These are phyloP conservation scores for Arachnomyces sp. DNA, from an alignment of 2,329 filamentous ascomycete species.

Conservation along the genomic window DNA sequence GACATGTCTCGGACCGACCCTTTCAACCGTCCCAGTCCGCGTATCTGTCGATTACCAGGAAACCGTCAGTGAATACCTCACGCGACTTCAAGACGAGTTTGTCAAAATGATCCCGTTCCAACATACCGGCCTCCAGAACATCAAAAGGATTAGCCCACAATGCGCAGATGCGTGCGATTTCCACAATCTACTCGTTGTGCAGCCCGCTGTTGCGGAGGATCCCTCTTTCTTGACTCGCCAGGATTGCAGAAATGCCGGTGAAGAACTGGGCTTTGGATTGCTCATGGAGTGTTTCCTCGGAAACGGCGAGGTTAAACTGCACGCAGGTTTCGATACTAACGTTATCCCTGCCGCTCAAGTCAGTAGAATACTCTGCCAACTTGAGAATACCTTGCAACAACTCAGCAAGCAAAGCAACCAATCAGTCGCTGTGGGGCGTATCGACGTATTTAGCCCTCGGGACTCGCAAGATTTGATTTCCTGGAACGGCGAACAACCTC, in stretches of 20 bases:
- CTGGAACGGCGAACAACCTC: no score
- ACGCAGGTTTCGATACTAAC: conserved; percentile 12
- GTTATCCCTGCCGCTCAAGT: conserved; percentile 13
- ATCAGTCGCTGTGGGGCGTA: no score
- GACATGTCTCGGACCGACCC: conserved; percentile 33
- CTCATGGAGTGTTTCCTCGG: conserved; percentile 8
- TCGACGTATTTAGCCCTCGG: no score
- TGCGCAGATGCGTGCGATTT: conserved; percentile 32
- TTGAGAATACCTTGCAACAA: conserved; percentile 10
- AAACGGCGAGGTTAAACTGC: conserved; percentile 8
- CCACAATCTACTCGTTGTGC: conserved; percentile 32
- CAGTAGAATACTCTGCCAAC: conserved; percentile 12
- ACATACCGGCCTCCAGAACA: conserved; percentile 43
- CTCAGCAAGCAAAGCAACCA: neutral
- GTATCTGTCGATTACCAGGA: conserved; percentile 24
- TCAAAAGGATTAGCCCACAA: conserved; percentile 42
- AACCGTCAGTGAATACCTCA: conserved; percentile 41
- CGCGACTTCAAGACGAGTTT: conserved; percentile 45
- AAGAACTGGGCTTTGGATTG: conserved; percentile 11
- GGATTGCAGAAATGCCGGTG: conserved; percentile 6
- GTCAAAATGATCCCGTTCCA: conserved; percentile 51
- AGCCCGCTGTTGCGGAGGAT: conserved; percentile 15
- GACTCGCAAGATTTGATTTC: no score
- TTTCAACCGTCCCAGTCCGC: conserved; percentile 33
- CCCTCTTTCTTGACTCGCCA: conserved; percentile 11